These are phyloP conservation scores for Streptanthus diversifolius DNA, from an alignment of 345 rosid genomes.

Conservation along the genomic window DNA sequence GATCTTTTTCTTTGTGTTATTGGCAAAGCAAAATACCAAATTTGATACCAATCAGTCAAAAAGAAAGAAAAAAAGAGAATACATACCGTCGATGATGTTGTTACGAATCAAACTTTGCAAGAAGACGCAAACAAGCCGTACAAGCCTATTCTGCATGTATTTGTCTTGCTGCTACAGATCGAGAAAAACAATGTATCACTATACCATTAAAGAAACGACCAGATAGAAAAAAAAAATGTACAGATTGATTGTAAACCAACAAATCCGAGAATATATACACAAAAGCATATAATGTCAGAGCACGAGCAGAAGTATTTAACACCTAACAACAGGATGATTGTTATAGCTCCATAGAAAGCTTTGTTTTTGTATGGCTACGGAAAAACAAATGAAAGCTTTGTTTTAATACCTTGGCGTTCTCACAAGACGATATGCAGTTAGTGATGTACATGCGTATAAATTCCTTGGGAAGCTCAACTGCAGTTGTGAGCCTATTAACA, in stretches of 20 bases:
- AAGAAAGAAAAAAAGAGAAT: background rate
- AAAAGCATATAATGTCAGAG: background rate
- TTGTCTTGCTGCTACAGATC: constrained; percentile 67
- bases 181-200: constrained; percentile 25
- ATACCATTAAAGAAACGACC: background rate
- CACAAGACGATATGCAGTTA: constrained; percentile 91
- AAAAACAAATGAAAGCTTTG: constrained; percentile 17
- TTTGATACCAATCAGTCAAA: background rate
- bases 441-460: constrained; percentile 88
- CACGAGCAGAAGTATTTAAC: background rate
- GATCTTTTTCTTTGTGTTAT: background rate
- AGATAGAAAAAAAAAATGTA: background rate
- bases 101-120: constrained; percentile 90
- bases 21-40: constrained; percentile 4
- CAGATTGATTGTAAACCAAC: background rate
- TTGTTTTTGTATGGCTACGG: background rate
- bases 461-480: constrained; percentile 90
- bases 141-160: constrained; percentile 99
- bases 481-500: constrained; percentile 94
- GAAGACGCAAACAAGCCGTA: constrained; percentile 97
- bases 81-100: constrained; percentile 74
- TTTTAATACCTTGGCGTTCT: constrained; percentile 71
- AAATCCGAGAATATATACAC: background rate
- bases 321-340: background rate
- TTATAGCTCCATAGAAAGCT: constrained; percentile 4